phyloP scores from a whole-genome alignment of 83 land plant genomes.

The Diphasiastrum complanatum region DNA sequence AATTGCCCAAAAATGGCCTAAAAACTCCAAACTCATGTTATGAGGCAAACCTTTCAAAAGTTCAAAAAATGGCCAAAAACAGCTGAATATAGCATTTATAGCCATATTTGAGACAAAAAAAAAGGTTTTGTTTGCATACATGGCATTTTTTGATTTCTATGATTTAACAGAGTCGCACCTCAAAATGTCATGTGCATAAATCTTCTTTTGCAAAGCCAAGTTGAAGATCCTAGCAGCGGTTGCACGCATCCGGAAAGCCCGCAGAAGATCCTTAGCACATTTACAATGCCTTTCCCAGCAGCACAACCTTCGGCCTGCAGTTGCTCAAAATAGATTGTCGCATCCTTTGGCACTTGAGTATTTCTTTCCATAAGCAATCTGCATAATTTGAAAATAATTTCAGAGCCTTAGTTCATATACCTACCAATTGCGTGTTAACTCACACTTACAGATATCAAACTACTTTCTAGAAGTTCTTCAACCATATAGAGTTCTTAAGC shows the following conservation, averaged over 20 bases:
- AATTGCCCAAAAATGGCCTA: too few species aligned
- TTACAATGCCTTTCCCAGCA: conserved; percentile 75
- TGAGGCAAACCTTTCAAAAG: too few species aligned
- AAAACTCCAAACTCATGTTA: too few species aligned
- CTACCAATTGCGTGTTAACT: background rate
- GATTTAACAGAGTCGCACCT: conserved; percentile 42
- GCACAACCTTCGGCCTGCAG: conserved; percentile 47
- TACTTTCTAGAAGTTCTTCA: too few species aligned
- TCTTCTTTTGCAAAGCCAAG: conserved; percentile 56
- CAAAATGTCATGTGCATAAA: conserved; percentile 50
- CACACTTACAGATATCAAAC: background rate
- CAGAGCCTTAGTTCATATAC: background rate
- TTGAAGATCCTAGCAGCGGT: conserved; percentile 80
- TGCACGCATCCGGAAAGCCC: conserved; percentile 89
- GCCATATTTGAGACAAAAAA: background rate
- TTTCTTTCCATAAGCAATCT: conserved; percentile 66
- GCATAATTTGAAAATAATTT: conserved; percentile 8
- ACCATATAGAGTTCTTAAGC: too few species aligned
- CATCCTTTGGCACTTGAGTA: conserved; percentile 43
- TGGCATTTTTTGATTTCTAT: background rate
- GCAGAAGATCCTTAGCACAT: conserved; percentile 77
- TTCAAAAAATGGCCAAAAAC: too few species aligned
- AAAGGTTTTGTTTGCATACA: background rate
- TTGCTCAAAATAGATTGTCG: conserved; percentile 42
- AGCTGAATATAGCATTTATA: too few species aligned